A percentile compares a stretch with the other conserved stretches of the same genome.
Conservation (phyloP, 192 early-diverging fungal genomes). For the Backusella sp. region DNA sequence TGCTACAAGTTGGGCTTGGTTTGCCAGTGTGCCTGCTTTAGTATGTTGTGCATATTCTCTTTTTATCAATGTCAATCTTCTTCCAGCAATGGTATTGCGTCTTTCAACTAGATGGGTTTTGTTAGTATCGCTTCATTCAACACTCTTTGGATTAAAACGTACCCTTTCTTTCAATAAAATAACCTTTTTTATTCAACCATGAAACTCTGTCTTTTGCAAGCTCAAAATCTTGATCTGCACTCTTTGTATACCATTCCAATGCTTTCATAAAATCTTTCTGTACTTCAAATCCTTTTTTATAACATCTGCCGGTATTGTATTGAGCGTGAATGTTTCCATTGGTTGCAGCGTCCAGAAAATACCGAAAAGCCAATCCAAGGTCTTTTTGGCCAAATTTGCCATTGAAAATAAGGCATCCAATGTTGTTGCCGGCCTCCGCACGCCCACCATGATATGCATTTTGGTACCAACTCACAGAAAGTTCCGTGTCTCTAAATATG, state of each 20-base stretch:
- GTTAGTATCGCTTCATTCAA: not conserved
- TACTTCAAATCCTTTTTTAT: not conserved
- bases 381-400: not conserved
- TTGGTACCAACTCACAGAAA: not conserved
- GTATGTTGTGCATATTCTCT: not conserved
- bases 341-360: not conserved
- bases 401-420: not conserved
- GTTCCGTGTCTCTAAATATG: not conserved
- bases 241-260: not conserved
- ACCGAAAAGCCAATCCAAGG: not conserved
- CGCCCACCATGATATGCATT: not conserved
- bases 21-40: not conserved
- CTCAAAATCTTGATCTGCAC: not conserved
- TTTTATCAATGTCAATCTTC: not conserved
- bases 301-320: not conserved
- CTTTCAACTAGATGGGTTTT: not conserved
- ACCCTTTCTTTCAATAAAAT: not conserved
- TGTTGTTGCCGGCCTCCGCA: not conserved
- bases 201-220: not conserved
- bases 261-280: not conserved
- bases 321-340: not conserved
- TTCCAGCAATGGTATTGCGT: not conserved
- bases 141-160: too few relatives aligned
- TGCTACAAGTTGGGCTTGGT: not conserved
- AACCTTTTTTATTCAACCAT: not conserved